Evolutionary conservation across 495 filamentous ascomycete genomes (phyloP).

Genomic region (Achaetomiella virescens): DNA sequence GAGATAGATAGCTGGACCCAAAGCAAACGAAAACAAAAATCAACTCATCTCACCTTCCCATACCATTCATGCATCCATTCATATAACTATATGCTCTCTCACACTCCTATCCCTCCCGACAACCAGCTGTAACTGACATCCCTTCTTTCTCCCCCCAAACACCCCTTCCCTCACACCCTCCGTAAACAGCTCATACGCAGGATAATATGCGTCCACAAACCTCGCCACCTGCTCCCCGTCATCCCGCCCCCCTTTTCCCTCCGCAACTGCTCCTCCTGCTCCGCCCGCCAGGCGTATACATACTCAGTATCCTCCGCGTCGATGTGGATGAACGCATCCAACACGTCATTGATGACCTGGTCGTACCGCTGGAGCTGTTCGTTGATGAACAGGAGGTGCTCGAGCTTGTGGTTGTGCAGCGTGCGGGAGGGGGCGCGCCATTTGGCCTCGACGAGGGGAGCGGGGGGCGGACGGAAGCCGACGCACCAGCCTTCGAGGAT

Average conservation of each 20-base stretch:
- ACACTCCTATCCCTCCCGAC: slow-evolving; percentile 63
- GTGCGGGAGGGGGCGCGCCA: slow-evolving; percentile 50
- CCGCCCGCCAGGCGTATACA: slow-evolving; percentile 81
- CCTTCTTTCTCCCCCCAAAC: slow-evolving; percentile 43
- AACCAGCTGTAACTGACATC: slow-evolving; percentile 63
- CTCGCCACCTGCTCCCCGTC: slow-evolving; percentile 50
- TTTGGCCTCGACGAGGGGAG: slow-evolving; percentile 42
- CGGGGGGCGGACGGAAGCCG: slow-evolving; percentile 65
- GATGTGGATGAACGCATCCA: slow-evolving; percentile 83
- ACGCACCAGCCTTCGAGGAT: slow-evolving; percentile 93
- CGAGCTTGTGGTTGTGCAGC: slow-evolving; percentile 53
- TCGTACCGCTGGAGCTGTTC: slow-evolving; percentile 64
- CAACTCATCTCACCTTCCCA: slow-evolving; percentile 1
- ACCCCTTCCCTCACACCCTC: slow-evolving; percentile 58
- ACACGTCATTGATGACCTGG: slow-evolving; percentile 54
- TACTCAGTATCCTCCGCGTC: slow-evolving; percentile 70
- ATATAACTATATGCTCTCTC: slow-evolving; percentile 51
- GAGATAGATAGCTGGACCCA: slow-evolving; percentile 9
- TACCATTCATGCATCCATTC: slow-evolving; percentile 14
- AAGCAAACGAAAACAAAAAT: background rate
- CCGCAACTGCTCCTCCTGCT: slow-evolving; percentile 72
- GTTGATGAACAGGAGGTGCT: slow-evolving; percentile 70
- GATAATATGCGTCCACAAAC: slow-evolving; percentile 55
- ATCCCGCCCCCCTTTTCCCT: slow-evolving; percentile 55
- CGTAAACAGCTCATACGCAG: slow-evolving; percentile 67